Evolutionary conservation across 225 moss, liverwort and hornwort genomes (phyloP), one percentile per base, ranked within the genome.

Genomic region (Polytrichum formosum): DNA sequence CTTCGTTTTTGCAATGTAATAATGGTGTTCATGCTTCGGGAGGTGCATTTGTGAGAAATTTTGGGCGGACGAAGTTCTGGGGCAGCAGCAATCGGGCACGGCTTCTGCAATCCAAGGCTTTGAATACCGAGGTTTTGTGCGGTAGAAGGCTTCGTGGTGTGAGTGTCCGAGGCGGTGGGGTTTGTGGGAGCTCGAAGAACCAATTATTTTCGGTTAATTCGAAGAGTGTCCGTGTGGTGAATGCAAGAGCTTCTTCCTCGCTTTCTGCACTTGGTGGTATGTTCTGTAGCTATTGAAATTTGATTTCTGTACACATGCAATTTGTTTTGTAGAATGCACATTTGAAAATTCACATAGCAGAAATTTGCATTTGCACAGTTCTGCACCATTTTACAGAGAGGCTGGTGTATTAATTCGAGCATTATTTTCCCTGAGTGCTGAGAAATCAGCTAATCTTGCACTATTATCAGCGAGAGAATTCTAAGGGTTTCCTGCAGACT

Each of bases 231-330:
- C 53, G 70, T 27, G 35, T 55, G 55, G 73, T 73, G 37, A 70
- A 55, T 59, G 67, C 68, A 53, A 74, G 72, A 64, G 87, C 83
- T 26, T 76, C 67, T 66, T 80, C 68, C 26, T 75, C 69, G 22
- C 35, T 66, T 10, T 68, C 69, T 62, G 54, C 67, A 54, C 27
- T 18, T 30, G 19, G 68, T 33, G 86, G 86, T 83, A 77, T 62
- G 71, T 56, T 56, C 55, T 21, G 26, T 25, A 25, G 9, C 17
- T 18, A 10, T 63, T 10, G 25, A 62, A 26, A 62, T 18, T 28
- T 23, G 62, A 26, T 33, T 30, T n/a, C 16, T 18, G 66, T 7
- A 7, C 18, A 62, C 7, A 62, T 62, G 26, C 26, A 25, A 46
- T 46, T 16, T 13, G 46, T 46, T 46, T 46, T 46, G 46, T 46